These are phyloP conservation scores for Amanita phalloides DNA, from an alignment of 768 basidiomycete genomes.

Conservation along the genomic window DNA sequence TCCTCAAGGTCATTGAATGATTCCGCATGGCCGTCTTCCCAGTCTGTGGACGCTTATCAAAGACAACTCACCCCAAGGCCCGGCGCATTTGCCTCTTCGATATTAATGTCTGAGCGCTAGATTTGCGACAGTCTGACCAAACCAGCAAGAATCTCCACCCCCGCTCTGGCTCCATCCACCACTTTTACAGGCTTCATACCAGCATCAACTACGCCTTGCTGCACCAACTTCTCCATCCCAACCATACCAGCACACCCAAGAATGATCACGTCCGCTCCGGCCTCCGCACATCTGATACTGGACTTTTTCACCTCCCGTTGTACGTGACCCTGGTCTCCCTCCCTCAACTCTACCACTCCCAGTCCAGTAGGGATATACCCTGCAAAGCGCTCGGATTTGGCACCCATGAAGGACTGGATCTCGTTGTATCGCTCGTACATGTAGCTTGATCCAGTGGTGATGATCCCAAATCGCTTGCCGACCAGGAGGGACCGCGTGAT, in stretches of 20 bases:
- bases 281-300: conserved; percentile 17
- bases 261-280: conserved; percentile 26
- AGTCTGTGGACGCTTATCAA: too few species aligned
- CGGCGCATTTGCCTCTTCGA: too few species aligned
- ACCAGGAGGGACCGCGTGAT: conserved; percentile 22
- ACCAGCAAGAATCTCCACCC: conserved; percentile 22
- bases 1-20: too few species aligned
- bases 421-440: conserved; percentile 21
- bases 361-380: conserved; percentile 21
- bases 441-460: conserved; percentile 24
- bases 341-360: conserved; percentile 23
- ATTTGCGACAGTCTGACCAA: conserved; percentile 13
- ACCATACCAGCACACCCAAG: conserved; percentile 29
- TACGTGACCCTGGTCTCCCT: conserved; percentile 18
- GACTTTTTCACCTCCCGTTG: conserved; percentile 19
- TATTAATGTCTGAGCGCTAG: too few species aligned
- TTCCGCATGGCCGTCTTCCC: too few species aligned
- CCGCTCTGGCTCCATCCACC: conserved; percentile 28
- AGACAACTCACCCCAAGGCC: too few species aligned
- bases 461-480: conserved; percentile 26
- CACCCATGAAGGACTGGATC: conserved; percentile 23
- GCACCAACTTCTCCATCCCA: conserved; percentile 24
- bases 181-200: conserved; percentile 17
- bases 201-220: conserved; percentile 17
- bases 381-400: conserved; percentile 22